These are phyloP conservation scores for Colletotrichum chlorophyti DNA, from an alignment of 2,329 filamentous ascomycete species.

Conservation along the genomic window DNA sequence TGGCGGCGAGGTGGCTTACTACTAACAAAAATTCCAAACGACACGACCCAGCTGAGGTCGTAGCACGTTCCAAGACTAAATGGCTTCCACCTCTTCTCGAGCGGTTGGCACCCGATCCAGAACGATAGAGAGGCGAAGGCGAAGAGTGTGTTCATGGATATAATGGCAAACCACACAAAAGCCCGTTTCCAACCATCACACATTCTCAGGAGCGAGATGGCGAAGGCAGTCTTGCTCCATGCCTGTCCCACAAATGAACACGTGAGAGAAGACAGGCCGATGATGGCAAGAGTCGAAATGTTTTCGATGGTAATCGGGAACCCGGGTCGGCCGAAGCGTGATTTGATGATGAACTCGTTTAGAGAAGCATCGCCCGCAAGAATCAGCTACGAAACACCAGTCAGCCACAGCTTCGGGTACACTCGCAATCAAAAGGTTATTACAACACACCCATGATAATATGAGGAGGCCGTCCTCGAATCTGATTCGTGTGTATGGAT, in stretches of 20 bases:
- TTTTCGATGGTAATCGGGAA: slow-evolving; percentile 13
- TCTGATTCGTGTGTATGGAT: slow-evolving; percentile 32
- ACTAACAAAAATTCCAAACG: slow-evolving; percentile 28
- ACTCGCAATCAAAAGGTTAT: neutral
- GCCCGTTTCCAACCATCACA: slow-evolving; percentile 34
- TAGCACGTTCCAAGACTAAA: slow-evolving; percentile 22
- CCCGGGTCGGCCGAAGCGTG: slow-evolving; percentile 17
- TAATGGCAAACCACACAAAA: slow-evolving; percentile 40
- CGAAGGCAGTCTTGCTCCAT: slow-evolving; percentile 48
- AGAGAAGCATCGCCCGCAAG: slow-evolving; percentile 17
- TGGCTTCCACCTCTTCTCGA: slow-evolving; percentile 29
- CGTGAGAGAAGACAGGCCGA: slow-evolving; percentile 33
- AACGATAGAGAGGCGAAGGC: slow-evolving; percentile 29
- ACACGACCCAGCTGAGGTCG: slow-evolving; percentile 20
- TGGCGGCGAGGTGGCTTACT: neutral
- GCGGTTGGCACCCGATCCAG: slow-evolving; percentile 33
- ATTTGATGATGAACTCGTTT: slow-evolving; percentile 27
- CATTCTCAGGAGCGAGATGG: slow-evolving; percentile 41
- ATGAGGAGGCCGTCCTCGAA: slow-evolving; percentile 37
- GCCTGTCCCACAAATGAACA: slow-evolving; percentile 40
- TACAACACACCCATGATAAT: slow-evolving; percentile 35
- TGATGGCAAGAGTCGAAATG: slow-evolving; percentile 1
- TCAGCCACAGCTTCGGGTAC: neutral
- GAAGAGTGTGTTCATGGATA: slow-evolving; percentile 37
- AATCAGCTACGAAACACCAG: neutral